Base-by-base conservation (phyloP, 2,329 filamentous ascomycete genomes). In the Pseudofabraea citricarpa region DNA sequence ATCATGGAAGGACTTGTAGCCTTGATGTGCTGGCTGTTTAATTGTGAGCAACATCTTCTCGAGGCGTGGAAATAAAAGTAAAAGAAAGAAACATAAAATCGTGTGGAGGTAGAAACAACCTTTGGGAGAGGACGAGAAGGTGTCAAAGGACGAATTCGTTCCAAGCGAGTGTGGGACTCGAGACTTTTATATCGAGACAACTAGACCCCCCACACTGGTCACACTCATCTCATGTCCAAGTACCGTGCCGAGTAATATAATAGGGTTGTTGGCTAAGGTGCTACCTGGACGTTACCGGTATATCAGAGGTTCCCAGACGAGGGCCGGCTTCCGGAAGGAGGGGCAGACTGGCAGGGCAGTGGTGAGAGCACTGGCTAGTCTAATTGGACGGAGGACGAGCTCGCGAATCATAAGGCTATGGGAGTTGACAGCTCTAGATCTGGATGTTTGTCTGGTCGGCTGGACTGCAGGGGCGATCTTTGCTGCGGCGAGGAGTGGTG, bases 11-110 rank as follows among this genome's bases (percentile, higher is more conserved):
- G 63, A 62, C 58, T 66, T 68, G 53, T 68, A 66, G 55, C 66
- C 65, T 61, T 68, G 67, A 58, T 70, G 65, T 58, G 65, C 61
- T 51, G 64, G 63, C 56, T 70, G 66, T 55, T 72, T 72, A 45
- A 73, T 60, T 54, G 71, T 74, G 63, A 75, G 71, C 64, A 73
- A 71, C 71, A 73, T 73, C 54, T 37, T 55, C 57, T 57, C 56
- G 44, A 52, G 49, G 50, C 54, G 58, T 53, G 36, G 55, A 55
- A 46, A 46, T 49, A 55, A 56, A 51, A 41, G 54, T 56, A 46
- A 54, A 46, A 37, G 54, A 53, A 48, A 49, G 42, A 53, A 56
- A 56, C 46, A 57, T 53, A 54, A 59, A 51, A 47, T 40, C 33
- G 43, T 48, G 40, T 19, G 41, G 46, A 53, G 47, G 48, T 43